Evolutionary conservation across 2,329 filamentous ascomycete genomes (phyloP).

Genomic region (Ophiocordyceps camponoti-rufipedis): DNA sequence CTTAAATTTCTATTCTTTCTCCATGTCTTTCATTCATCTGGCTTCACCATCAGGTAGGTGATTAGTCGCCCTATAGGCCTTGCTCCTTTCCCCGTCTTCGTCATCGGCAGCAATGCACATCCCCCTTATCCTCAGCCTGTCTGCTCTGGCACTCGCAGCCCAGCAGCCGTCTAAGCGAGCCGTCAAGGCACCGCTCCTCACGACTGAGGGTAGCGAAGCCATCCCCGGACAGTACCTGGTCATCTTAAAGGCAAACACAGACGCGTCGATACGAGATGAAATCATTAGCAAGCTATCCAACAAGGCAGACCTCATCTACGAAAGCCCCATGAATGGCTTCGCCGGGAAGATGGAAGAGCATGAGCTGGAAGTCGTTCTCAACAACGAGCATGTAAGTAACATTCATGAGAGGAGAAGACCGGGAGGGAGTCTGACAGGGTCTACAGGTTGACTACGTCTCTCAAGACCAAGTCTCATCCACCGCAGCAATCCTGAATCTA

Average conservation of each 20-base stretch:
- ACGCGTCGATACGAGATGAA: background rate
- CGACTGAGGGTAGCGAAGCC: too few species aligned
- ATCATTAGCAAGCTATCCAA: background rate
- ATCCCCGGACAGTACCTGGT: background rate
- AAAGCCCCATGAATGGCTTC: background rate
- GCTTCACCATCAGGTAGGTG: too few species aligned
- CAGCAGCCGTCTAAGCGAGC: too few species aligned
- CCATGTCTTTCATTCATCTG: too few species aligned
- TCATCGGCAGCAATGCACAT: too few species aligned
- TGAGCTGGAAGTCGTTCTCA: background rate
- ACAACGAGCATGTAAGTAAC: background rate
- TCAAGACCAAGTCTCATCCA: background rate
- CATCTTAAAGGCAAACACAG: background rate
- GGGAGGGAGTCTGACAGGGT: background rate
- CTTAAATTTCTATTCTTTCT: too few species aligned
- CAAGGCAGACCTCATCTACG: background rate
- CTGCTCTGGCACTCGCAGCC: too few species aligned
- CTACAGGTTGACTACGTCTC: background rate
- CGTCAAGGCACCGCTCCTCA: too few species aligned
- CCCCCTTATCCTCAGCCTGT: too few species aligned
- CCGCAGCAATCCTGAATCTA: too few species aligned
- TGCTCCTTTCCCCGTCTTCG: too few species aligned
- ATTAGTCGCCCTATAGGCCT: too few species aligned
- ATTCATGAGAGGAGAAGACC: background rate
- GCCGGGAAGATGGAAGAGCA: background rate